phyloP scores from a whole-genome alignment of 768 basidiomycete genomes.

The Chalciporus piperatus region DNA sequence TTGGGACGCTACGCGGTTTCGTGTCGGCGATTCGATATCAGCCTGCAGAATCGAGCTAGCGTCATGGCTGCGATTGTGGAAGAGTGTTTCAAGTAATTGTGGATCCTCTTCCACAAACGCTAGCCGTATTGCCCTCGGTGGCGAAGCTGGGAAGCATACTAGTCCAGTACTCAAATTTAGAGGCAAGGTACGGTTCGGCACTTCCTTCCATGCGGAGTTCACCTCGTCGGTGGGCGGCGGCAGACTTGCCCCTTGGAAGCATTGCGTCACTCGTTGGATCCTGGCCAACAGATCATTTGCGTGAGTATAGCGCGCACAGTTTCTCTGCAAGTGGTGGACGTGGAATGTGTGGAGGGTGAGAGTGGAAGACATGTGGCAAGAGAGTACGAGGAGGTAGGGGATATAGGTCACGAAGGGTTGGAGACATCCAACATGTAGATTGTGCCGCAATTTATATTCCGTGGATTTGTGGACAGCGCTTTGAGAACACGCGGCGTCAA shows the following conservation, averaged over 20 bases:
- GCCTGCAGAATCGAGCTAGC: too few relatives aligned
- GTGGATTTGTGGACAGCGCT: conserved; percentile 9
- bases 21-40: too few relatives aligned
- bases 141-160: conserved; percentile 10
- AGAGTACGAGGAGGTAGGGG: neutral
- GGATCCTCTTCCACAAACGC: neutral
- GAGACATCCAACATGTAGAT: neutral
- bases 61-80: too few relatives aligned
- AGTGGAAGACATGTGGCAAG: neutral
- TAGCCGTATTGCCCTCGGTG: conserved; percentile 14
- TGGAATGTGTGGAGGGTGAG: conserved; percentile 9
- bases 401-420: neutral
- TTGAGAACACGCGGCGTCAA: conserved; percentile 30
- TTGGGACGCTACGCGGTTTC: too few relatives aligned
- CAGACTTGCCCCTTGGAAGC: conserved; percentile 14
- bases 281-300: conserved; percentile 17
- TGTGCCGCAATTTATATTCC: conserved; percentile 18
- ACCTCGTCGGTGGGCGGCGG: conserved; percentile 17
- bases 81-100: too few relatives aligned
- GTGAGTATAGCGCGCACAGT: conserved; percentile 4
- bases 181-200: conserved; percentile 24
- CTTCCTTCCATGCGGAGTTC: conserved; percentile 20
- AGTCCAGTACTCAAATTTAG: conserved; percentile 3
- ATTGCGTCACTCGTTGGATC: conserved; percentile 13
- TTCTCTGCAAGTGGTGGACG: conserved; percentile 13